Evolutionary conservation across 495 filamentous ascomycete genomes (phyloP), one percentile per base, ranked within the genome.

Genomic region (Penicillium manginii): DNA sequence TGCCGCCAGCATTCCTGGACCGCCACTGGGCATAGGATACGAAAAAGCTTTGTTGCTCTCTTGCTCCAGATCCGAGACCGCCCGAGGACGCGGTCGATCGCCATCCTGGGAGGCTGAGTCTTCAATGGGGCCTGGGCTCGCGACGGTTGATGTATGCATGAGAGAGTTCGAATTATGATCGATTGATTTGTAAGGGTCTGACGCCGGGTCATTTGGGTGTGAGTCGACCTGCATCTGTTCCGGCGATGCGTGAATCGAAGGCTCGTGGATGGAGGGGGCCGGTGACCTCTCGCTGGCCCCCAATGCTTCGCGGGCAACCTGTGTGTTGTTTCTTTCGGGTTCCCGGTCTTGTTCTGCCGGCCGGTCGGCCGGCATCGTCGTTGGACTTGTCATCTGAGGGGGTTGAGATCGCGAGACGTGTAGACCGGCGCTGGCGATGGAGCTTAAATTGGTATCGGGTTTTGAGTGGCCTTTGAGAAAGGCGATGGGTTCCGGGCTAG

Each of bases 1-100:
- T 3, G 45, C 45, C 9, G 45, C 9, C 10, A 47, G 10, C 10
- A 47, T 22, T 0, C 9, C 45, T 2, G 45, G 45, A 29, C 74
- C 68, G 14, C 67, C 69, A 19, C 76, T 70, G 19, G 78, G 81
- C 70, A 81, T 78, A 18, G 81, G 81, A 59, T 80, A 83, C 5
- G 81, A 83, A 43, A 82, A 81, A 6, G 81, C 73, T 52, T 82
- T 83, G 51, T 80, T 81, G 45, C 74, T 75, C 43, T 80, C 80
- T 18, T 80, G 78, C 22, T 74, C 66, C 17, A 79, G 59, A 37
- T 79, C 74, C 26, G 63, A 58, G 46, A 73, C 71, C 35, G 72
- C 73, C 10, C 73, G 67, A 55, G 71, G 71, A 35, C 66, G 73
- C 23, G 66, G 61, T 49, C 68, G 72, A 47, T 78, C 75, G 29